Base-by-base conservation (phyloP, 306 rosid genomes). In the Rubus idaeus region DNA sequence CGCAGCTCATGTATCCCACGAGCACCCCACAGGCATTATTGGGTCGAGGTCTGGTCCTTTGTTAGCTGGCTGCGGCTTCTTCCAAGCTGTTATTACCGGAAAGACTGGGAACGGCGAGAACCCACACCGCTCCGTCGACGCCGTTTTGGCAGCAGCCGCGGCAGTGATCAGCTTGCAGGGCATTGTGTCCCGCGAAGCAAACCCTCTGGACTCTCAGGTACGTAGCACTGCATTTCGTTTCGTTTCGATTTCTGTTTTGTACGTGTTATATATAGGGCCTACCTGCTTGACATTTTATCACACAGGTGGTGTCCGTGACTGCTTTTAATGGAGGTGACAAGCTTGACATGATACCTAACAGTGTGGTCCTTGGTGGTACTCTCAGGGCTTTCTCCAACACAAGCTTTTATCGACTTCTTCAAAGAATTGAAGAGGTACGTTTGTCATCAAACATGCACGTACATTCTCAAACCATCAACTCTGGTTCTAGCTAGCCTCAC, bases 61-160 rank as follows among this genome's bases (percentile, higher is more conserved):
- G 41, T 86, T 95, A 0, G 98, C 98, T 7, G 98, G 98, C 37
- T 95, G 98, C 74, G 98, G 98, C 23, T 95, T 95, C 73, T 95
- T 95, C 75, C 83, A 87, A 75, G 97, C 95, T 39, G 96, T 92
- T 12, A 89, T 90, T 35, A 84, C 83, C n/a, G 95, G 90, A 11
- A 90, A 79, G 57, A 82, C 71, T 18, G 91, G 83, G 35, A 57
- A 61, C 2, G 89, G 89, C 0, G 84, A 77, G 35, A 73, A 76
- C 35, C 85, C 94, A 16, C 91, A 83, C 83, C 81, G n/a, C 76
- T 90, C 90, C 8, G 86, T 83, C 50, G 91, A 95, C 80, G 92
- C 98, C 0, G 85, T 95, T 67, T 81, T 95, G 71, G 98, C 97
- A 0, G 93, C 96, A 73, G 88, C 98, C 0, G 97, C 96, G 1